Evolutionary conservation across 176 grass and related monocot genomes (phyloP), one percentile per base, ranked within the genome.

Genomic region (Aegilops longissima): DNA sequence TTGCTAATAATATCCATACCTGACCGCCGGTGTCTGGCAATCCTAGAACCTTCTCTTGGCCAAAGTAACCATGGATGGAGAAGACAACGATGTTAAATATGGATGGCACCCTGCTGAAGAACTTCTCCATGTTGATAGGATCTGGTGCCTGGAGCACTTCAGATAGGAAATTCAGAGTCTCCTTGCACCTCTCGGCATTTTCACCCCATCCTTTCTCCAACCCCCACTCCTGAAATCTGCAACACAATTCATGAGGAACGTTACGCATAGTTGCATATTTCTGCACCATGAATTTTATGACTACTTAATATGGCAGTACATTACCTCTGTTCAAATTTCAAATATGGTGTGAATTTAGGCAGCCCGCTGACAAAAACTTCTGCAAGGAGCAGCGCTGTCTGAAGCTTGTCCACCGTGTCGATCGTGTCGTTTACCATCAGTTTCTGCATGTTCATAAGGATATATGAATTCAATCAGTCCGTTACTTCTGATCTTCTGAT

Each of bases 151-250:
- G 97, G 79, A 99, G 92, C 84, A 99, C 94, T 86, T 99, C 97
- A 5, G 97, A 99, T 31, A 99, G 90, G 69, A 54, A 94, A 77
- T 93, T 92, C 73, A 99, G 12, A 6, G 92, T 96, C 56, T 94
- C 97, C 79, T 90, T 99, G 81, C 95, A 95, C 66, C 71, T 89
- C 71, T 85, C 97, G 3, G 97, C 94, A 18, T 51, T 96, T n/a
- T 93, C 92, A 80, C 96, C 96, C 96, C 96, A 98, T 88, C 96
- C 96, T 75, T 98, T 95, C 93, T 92, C 96, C 72, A 98, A 89
- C 40, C 96, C 96, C 93, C 91, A 98, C 83, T 98, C 97, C 81
- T 96, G 92, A 87, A 98, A 98, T 78, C 96, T 98, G 90, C 44
- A 85, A 8, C 0, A 47, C 17, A 27, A 33, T 59, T n/a, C 75